Evolutionary conservation across 192 early-diverging fungal species (phyloP).

Genomic region (Mortierella alpina): DNA sequence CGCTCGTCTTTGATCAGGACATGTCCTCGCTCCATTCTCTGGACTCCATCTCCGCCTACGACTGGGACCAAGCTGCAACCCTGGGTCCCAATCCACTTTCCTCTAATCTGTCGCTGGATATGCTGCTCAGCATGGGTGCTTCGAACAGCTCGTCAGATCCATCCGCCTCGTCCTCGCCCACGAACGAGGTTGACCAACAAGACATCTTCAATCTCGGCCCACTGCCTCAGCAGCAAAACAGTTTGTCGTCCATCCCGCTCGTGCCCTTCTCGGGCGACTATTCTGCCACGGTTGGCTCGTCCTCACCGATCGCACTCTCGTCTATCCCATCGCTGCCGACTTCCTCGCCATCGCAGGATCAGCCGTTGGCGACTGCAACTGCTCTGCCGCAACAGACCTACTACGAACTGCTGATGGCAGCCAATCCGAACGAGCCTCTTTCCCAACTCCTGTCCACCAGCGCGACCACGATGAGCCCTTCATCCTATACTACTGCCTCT

Average conservation of each 20-base stretch:
- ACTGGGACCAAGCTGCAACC: constrained; percentile 21
- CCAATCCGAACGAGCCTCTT: constrained; percentile 44
- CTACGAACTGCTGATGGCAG: constrained; percentile 43
- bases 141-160: neutral
- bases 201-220: constrained; percentile 18
- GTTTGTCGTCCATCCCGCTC: constrained; percentile 37
- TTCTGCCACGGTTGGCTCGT: constrained; percentile 1
- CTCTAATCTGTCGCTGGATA: constrained; percentile 29
- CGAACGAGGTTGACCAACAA: neutral
- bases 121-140: constrained; percentile 35
- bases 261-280: constrained; percentile 12
- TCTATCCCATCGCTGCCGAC: constrained; percentile 10
- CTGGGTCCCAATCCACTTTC: constrained; percentile 7
- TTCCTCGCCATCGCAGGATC: constrained; percentile 11
- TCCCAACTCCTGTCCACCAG: constrained; percentile 46
- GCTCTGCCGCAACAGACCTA: constrained; percentile 28
- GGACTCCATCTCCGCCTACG: constrained; percentile 6
- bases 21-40: constrained; percentile 1
- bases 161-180: neutral
- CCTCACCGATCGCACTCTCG: constrained; percentile 9
- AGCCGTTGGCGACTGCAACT: neutral
- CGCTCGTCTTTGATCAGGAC: constrained; percentile 13
- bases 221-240: constrained; percentile 18
- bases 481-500: constrained; percentile 16
- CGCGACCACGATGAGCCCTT: constrained; percentile 21